Evolutionary conservation across 2,329 filamentous ascomycete species (phyloP).

Genomic region (Proliferodiscus dingleyae): DNA sequence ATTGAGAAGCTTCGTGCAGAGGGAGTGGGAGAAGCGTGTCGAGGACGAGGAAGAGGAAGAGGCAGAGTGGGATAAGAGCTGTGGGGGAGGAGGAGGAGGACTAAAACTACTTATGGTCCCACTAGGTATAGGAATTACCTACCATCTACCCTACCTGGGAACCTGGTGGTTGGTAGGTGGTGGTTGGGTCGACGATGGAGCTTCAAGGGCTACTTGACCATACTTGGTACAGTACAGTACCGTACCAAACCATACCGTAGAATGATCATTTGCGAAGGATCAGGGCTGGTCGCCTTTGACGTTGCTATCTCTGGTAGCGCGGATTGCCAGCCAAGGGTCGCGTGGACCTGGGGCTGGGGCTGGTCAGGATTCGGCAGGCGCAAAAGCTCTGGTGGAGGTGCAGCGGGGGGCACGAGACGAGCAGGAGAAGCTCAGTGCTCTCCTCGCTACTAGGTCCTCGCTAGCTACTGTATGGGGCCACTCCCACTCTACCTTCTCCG

Average conservation of each 20-base stretch:
- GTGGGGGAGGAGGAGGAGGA: neutral
- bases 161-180: no score
- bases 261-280: no score
- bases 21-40: neutral
- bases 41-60: neutral
- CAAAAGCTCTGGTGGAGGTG: neutral
- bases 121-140: no score
- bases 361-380: neutral
- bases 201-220: no score
- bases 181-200: no score
- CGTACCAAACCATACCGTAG: neutral
- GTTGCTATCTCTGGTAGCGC: neutral
- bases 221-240: neutral
- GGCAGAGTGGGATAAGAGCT: neutral
- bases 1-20: neutral
- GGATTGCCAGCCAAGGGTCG: neutral
- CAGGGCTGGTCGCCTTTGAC: neutral
- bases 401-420: conserved; percentile 1
- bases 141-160: no score
- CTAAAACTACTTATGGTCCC: neutral
- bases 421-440: neutral
- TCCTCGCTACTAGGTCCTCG: neutral
- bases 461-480: neutral
- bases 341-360: neutral
- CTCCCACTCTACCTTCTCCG: no score